Conservation (phyloP, 257 asterid genomes). For the Gardenia jasminoides region DNA sequence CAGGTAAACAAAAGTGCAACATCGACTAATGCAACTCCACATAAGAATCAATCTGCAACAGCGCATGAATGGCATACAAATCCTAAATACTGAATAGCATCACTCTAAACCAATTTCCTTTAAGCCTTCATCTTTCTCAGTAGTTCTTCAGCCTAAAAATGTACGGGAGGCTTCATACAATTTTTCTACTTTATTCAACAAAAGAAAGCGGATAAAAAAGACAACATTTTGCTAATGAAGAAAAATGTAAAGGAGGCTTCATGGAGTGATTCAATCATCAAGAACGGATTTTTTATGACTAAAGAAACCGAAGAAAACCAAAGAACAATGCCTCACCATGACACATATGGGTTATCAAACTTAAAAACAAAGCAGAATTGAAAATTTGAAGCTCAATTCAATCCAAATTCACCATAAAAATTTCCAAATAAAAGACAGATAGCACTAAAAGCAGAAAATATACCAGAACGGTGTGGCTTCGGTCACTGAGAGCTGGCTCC, state of each 20-base stretch:
- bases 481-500: constrained; percentile 54
- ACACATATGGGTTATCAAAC: too few relatives aligned
- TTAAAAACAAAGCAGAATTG: not conserved
- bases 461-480: constrained; percentile 54
- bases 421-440: not conserved
- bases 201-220: too few relatives aligned
- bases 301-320: not conserved
- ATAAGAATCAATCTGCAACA: too few relatives aligned
- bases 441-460: not conserved
- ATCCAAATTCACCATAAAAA: not conserved
- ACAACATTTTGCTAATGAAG: too few relatives aligned
- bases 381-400: not conserved
- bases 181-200: too few relatives aligned
- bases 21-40: not conserved
- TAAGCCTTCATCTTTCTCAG: too few relatives aligned
- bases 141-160: too few relatives aligned
- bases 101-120: too few relatives aligned
- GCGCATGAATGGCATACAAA: not conserved
- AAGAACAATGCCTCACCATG: not conserved
- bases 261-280: not conserved
- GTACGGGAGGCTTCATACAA: too few relatives aligned
- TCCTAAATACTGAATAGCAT: not conserved
- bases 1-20: too few relatives aligned
- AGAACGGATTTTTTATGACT: not conserved
- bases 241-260: not conserved